Evolutionary conservation across 306 rosid species (phyloP), one percentile per base, ranked within the genome.

Genomic region (Ziziphus jujuba): DNA sequence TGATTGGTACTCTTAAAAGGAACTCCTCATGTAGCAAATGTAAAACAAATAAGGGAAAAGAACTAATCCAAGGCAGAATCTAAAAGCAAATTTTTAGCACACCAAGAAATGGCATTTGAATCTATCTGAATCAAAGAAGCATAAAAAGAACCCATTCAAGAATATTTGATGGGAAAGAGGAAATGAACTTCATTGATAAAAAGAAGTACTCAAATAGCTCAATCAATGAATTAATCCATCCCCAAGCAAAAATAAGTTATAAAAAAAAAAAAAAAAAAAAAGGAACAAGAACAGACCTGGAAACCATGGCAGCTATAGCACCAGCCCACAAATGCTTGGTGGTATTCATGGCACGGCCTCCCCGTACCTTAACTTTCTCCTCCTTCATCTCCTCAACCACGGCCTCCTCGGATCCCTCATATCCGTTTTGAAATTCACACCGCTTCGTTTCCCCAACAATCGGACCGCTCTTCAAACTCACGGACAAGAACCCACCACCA

Each of bases 281-380:
- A 63, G 31, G 22, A 12, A 51, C 67, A 45, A 59, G 45, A 21
- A 16, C 52, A 67, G 59, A 92, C 99, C 97, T 90, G 60, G 99
- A 90, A 79, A 93, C 99, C 99, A 93, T 90, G 70, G 99, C 97
- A n/a, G 97, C 97, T 9, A 88, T 71, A 34, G 97, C 97, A 77
- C 97, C 99, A 53, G 99, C 75, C 99, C 97, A 93, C 11, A 93
- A 85, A 79, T 93, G 96, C 59, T 85, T 93, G 54, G 97, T 86
- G 64, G 95, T 80, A 81, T 90, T 93, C 82, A 93, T 72, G 62
- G 96, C 96, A 65, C 63, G 31, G 17, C 87, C 80, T 62, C 78
- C 71, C 49, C 82, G 85, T 16, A 74, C 63, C 76, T 70, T 62
- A 71, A 75, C 73, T 72, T 77, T 86, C 73, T 55, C 74, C 21